These are phyloP conservation scores for Boeremia lycopersici DNA, from an alignment of 2,329 filamentous ascomycete genomes.

Conservation along the genomic window DNA sequence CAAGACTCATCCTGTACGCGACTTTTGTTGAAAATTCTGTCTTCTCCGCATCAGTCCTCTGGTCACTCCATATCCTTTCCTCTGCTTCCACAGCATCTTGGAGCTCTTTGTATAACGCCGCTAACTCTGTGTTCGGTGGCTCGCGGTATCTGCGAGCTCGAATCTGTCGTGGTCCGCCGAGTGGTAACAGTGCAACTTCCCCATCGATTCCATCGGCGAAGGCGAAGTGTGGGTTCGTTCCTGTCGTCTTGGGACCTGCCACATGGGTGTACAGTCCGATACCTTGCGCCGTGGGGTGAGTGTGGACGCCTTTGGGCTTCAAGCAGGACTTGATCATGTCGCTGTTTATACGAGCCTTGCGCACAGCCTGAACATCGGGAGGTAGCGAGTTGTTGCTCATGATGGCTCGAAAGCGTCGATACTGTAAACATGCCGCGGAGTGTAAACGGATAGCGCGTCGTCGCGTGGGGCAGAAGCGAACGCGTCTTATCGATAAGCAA, in stretches of 20 bases:
- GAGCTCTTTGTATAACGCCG: conserved; percentile 9
- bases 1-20: conserved; percentile 2
- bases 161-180: conserved; percentile 11
- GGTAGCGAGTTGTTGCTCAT: conserved; percentile 7
- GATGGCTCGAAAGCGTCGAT: neutral
- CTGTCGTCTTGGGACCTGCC: conserved; percentile 7
- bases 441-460: neutral
- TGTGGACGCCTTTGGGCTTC: neutral
- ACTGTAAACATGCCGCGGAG: neutral
- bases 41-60: neutral
- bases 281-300: conserved; percentile 23
- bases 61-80: conserved; percentile 2
- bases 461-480: neutral
- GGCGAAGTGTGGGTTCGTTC: neutral
- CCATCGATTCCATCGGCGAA: neutral
- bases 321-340: conserved; percentile 26
- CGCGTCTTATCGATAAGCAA: conserved; percentile 6
- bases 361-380: conserved; percentile 16
- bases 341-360: conserved; percentile 26
- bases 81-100: conserved; percentile 13
- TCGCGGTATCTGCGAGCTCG: neutral
- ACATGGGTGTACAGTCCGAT: conserved; percentile 38
- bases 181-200: conserved; percentile 15
- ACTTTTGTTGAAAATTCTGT: neutral
- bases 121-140: neutral